Evolutionary conservation across 306 rosid genomes (phyloP), one percentile per base, ranked within the genome.

Genomic region (Castanea crenata): DNA sequence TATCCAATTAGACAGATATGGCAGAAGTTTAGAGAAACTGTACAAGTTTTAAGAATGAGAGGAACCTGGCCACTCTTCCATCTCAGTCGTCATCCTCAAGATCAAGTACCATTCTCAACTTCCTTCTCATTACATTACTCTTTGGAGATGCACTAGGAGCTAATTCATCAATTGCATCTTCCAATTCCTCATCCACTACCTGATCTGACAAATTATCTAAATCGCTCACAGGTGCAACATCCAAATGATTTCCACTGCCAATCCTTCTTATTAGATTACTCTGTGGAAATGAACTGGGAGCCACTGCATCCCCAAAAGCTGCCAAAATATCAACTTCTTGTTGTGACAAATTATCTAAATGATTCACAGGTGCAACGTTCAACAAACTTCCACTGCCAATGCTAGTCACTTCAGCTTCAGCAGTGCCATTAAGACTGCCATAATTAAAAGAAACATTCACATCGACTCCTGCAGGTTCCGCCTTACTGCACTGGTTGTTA

Each of bases 21-120:
- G 52, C 32, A 65, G 41, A 73, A 76, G 46, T 12, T 76, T 32
- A 12, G 46, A 21, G 35, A 14, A 31, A 65, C n/a, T 32, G 55
- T 57, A 82, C 0, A 61, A 16, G 49, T 25, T 27, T 57, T 75
- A 55, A 63, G 51, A 27, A 56, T 19, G 20, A n/a, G 34, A 51
- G 55, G 79, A 72, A 81, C 55, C 59, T 64, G 44, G 46, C 55
- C 44, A 61, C 18, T 77, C 73, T 77, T 80, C 80, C 76, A 38
- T 83, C 82, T 94, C 84, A 91, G 67, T 92, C 93, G 73, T 90
- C 91, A 70, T 92, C 95, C 78, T 91, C 97, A 19, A 87, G 82
- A 65, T 94, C 99, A 80, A 94, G 85, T 19, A 92, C 91, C 98
- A 91, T 90, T 86, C 95, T 89, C 80, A 83, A 85, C 88, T 80